Evolutionary conservation across 148 eudicot species (phyloP), one percentile per base, ranked within the genome.

Genomic region (Cornus controversa): DNA sequence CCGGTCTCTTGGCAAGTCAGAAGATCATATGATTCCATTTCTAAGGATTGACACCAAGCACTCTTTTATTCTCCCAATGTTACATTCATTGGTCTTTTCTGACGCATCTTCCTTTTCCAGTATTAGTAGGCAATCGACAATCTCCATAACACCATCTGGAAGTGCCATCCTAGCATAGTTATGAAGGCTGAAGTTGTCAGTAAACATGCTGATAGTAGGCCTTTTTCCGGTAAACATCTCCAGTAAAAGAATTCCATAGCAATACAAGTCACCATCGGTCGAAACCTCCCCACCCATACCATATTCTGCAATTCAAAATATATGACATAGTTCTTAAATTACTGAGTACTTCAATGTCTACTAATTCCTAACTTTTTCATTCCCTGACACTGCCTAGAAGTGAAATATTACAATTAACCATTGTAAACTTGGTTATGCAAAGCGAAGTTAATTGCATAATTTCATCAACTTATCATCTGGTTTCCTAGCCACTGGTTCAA

Each of bases 31-130:
- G 2, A 69, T 24, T 37, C 72, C 72, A 36, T 37, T 22, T 22
- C 42, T 53, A 37, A 69, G 50, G 9, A 69, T 69, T 40, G 72
- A 69, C 23, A n/a, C 10, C 54, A 69, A n/a, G 25, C 72, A 70
- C 58, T 42, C 73, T 15, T 54, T 2, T 18, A 11, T 47, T 14
- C 6, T 5, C 2, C 18, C n/a, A 26, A 68, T 68, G 71, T 54
- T 23, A 47, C 3, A 45, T 9, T 23, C 4, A 5, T 10, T 10
- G 18, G 47, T 25, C 5, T 0, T 40, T 2, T 47, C 13, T 0
- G n/a, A 42, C 6, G 1, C 36, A 50, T 71, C 36, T 71, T 53
- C 63, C 14, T 50, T 20, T 0, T 71, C 36, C 13, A 24, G 16
- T 25, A 50, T 0, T 2, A 71, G 24, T 6, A 1, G 13, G 1